Evolutionary conservation across 768 basidiomycete genomes (phyloP), one percentile per base, ranked within the genome.

Genomic region (Lentinula sp.): DNA sequence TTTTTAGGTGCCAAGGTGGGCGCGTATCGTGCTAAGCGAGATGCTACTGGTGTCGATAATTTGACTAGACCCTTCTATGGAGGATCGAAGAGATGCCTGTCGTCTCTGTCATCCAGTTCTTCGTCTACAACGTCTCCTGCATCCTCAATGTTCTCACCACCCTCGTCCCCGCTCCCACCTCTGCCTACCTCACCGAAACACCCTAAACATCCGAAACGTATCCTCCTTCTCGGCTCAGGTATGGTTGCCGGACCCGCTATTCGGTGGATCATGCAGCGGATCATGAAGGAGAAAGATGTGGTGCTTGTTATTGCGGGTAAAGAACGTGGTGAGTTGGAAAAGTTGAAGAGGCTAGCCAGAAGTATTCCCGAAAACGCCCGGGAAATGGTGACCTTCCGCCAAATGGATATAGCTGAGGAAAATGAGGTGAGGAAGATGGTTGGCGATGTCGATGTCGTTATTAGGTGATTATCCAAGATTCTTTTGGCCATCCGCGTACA

Each of bases 161-260:
- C 23, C 42, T 20, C 23, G 10, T 35, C 9, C n/a, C n/a, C 15
- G 54, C 32, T 9, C 37, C 53, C 37, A 35, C 53, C 28, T 51
- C 50, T 49, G 20, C 16, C 37, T 39, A 18, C 13, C 37, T 4
- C 6, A 20, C 53, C 63, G 59, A 8, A 52, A 55, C 2, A 33
- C 53, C 48, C 48, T 20, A 50, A 23, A 57, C 73, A 61, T 65
- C 85, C 83, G 73, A 88, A 87, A 76, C 84, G 80, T 66, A 81
- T 95, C 0, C 71, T 98, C 37, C 77, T 97, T 67, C 80, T 98
- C 2, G 95, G 95, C 7, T 93, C 91, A 59, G 95, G 95, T n/a
- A 93, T 97, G 86, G 95, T 98, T 18, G 93, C 94, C 4, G 89
- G 88, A 2, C 95, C 95, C 15, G 91, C 91, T 0, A 86, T 93